These are phyloP conservation scores for Diaporthe amygdali DNA, from an alignment of 2,329 filamentous ascomycete species.

Conservation along the genomic window DNA sequence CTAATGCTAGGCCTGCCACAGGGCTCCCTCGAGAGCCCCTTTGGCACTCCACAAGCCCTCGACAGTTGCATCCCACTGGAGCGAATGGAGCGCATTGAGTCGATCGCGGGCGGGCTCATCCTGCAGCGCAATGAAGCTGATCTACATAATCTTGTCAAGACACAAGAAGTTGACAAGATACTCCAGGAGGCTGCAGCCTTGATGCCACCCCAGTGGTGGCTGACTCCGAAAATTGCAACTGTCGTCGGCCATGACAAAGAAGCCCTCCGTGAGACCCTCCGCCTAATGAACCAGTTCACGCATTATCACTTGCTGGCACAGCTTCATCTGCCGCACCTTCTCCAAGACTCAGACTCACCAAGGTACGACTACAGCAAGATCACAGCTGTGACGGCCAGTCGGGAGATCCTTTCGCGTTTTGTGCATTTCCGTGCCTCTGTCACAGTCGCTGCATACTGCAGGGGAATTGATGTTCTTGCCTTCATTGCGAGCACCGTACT, in stretches of 20 bases:
- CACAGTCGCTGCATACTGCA: conserved; percentile 41
- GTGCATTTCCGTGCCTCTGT: conserved; percentile 40
- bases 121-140: conserved; percentile 41
- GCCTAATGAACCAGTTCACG: conserved; percentile 45
- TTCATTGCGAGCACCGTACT: conserved; percentile 44
- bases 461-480: conserved; percentile 47
- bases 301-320: conserved; percentile 49
- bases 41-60: conserved; percentile 34
- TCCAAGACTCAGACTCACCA: conserved; percentile 35
- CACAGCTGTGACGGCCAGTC: conserved; percentile 45
- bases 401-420: conserved; percentile 47
- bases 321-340: conserved; percentile 51
- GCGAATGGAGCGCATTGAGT: conserved; percentile 42
- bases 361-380: conserved; percentile 44
- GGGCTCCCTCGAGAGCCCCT: conserved; percentile 35
- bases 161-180: conserved; percentile 41
- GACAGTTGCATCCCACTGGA: conserved; percentile 35
- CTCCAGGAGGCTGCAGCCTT: conserved; percentile 41
- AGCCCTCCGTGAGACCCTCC: conserved; percentile 38
- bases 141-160: conserved; percentile 33
- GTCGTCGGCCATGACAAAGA: conserved; percentile 25
- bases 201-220: conserved; percentile 51
- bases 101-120: conserved; percentile 40
- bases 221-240: conserved; percentile 31
- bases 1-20: conserved; percentile 53